A percentile compares a stretch with the other conserved stretches of the same genome.
phyloP scores from a whole-genome alignment of 2,329 filamentous ascomycete genomes.

The Penicillium crustosum region DNA sequence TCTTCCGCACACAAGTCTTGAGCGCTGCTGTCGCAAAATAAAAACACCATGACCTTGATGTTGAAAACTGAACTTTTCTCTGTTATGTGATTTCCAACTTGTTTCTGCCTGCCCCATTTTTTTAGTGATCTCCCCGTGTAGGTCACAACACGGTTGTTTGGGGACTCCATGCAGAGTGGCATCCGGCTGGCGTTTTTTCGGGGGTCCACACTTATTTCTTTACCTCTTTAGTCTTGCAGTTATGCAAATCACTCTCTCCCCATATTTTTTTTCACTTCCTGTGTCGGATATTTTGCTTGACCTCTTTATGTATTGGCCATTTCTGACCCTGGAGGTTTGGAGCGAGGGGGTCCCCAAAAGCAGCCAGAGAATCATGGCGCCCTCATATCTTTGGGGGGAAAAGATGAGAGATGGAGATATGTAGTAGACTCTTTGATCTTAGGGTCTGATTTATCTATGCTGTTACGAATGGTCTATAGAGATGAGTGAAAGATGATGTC shows the following conservation, averaged over 20 bases:
- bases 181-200: constrained; percentile 45
- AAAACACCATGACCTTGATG: constrained; percentile 32
- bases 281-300: constrained; percentile 19
- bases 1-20: constrained; percentile 96
- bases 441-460: constrained; percentile 36
- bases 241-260: constrained; percentile 26
- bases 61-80: constrained; percentile 31
- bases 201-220: constrained; percentile 37
- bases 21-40: constrained; percentile 58
- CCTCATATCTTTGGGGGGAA: constrained; percentile 9
- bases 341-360: constrained; percentile 17
- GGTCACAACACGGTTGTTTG: constrained; percentile 32
- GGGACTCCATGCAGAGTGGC: constrained; percentile 41
- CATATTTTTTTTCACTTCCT: constrained; percentile 26
- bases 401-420: constrained; percentile 19
- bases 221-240: constrained; percentile 25
- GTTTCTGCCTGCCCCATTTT: constrained; percentile 33
- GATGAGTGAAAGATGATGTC: constrained; percentile 37
- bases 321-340: constrained; percentile 17
- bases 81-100: constrained; percentile 34
- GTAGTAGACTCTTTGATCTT: constrained; percentile 26
- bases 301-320: constrained; percentile 16
- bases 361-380: constrained; percentile 14
- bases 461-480: constrained; percentile 45
- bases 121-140: constrained; percentile 34